Percentiles rank a stretch among this genome's conserved stretches.
Evolutionary conservation across 176 grass and related monocot genomes (phyloP).

Genomic region (Carex pumila): DNA sequence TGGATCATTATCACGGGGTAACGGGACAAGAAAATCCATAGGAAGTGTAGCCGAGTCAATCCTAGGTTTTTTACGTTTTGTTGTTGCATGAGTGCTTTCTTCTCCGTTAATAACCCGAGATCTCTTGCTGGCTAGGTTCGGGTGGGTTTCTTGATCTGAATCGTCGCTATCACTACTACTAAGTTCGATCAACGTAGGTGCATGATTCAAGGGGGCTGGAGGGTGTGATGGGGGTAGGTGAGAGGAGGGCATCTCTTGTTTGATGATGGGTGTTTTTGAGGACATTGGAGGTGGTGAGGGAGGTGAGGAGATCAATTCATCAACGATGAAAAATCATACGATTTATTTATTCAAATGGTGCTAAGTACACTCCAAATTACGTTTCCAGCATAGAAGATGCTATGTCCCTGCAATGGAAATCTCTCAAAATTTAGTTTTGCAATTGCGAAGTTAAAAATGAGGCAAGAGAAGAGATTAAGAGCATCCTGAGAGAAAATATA

Average conservation of each 20-base stretch:
- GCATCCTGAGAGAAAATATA: no score
- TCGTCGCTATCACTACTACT: constrained; percentile 63
- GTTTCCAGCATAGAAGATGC: no score
- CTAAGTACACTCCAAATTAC: no score
- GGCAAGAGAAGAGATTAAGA: no score
- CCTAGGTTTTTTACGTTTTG: constrained; percentile 25
- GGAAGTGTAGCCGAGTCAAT: constrained; percentile 33
- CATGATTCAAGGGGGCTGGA: background rate
- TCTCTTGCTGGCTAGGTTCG: constrained; percentile 8
- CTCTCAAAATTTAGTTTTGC: no score
- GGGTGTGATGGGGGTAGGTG: background rate
- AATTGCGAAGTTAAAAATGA: no score
- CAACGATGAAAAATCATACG: no score
- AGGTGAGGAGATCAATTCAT: background rate
- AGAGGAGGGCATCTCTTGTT: constrained; percentile 2
- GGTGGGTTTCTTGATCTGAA: constrained; percentile 22
- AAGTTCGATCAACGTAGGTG: constrained; percentile 51
- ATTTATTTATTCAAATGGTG: no score
- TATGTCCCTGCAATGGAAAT: no score
- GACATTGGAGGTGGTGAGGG: constrained; percentile 6
- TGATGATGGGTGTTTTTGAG: constrained; percentile 9
- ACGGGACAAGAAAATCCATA: constrained; percentile 63
- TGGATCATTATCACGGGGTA: constrained; percentile 19
- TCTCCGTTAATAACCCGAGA: background rate
- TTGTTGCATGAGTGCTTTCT: constrained; percentile 16